Base-by-base conservation (phyloP, 176 grass and related monocot species). In the Eragrostis nindensis region DNA sequence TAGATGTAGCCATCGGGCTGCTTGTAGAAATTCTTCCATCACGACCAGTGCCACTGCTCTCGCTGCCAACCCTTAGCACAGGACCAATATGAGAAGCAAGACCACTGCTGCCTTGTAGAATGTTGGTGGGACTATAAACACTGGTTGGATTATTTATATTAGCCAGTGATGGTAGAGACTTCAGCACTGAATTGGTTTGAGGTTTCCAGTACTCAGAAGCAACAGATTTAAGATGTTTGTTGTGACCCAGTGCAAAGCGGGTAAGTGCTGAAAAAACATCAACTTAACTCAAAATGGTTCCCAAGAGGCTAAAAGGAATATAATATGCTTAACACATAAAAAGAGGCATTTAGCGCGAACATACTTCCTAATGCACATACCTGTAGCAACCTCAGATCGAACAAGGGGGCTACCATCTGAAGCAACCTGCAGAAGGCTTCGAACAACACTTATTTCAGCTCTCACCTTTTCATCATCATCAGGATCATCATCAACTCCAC, bases 381-480 rank as follows among this genome's bases (percentile, higher is more conserved):
- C 95, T 80, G 90, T 78, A 83, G 80, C 86, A 75, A 98, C 89
- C 79, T 99, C 96, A 82, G 88, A 91, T 82, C 96, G 89, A 71
- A 99, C 96, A 80, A 99, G 90, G 26, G 92, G 96, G 62, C 90
- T 99, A 81, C 84, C 95, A 90, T 98, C 95, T 46, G 80, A 84
- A 87, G 87, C 77, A 68, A 85, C 78, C 82, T 85, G 88, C 40
- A 98, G 86, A 85, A 98, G 90, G 74, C 80, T 92, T 85, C 71
- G 87, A 73, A 94, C 88, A 55, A 94, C 84, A 89, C 86, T 89
- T 81, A 93, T 82, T 83, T 94, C 92, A 75, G 86, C 92, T 60
- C 80, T 98, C 22, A 81, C 25, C 75, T 89, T 98, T 84, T 98
- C 95, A 80, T 98, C 95, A 86, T 94, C 88, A 83, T 91, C 92